These are phyloP conservation scores for Geotrichum siamense DNA, from an alignment of 1,139 yeast genomes.

Conservation along the genomic window DNA sequence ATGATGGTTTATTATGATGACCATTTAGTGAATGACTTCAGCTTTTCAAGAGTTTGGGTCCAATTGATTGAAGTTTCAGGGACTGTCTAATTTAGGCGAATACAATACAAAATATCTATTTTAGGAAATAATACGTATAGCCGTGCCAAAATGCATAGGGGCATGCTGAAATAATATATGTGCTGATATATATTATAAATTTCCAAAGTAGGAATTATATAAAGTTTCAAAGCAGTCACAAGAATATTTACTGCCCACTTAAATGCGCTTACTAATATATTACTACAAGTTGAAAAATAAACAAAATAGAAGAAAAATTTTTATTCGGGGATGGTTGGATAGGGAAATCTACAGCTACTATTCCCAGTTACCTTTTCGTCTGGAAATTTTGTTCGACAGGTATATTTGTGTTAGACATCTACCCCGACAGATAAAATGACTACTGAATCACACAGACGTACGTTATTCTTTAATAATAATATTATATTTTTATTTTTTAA, in stretches of 20 bases:
- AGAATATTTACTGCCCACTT: neutral
- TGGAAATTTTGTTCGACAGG: constrained; percentile 14
- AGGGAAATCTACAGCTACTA: neutral
- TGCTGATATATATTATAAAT: neutral
- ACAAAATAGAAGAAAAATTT: constrained; percentile 1
- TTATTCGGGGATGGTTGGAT: neutral
- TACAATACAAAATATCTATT: no score
- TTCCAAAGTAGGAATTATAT: neutral
- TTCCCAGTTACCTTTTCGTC: constrained; percentile 7
- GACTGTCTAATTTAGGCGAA: no score
- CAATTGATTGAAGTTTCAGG: no score
- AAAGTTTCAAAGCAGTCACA: constrained; percentile 6
- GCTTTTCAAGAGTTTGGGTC: no score
- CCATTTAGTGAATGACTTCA: no score
- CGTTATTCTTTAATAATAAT: no score
- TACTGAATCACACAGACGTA: constrained; percentile 19
- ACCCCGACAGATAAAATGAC: constrained; percentile 18
- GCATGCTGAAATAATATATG: no score
- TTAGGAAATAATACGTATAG: no score
- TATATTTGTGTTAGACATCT: constrained; percentile 18
- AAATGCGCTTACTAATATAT: neutral
- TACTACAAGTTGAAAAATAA: neutral
- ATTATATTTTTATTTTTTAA: no score
- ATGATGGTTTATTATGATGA: no score
- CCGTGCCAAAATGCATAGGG: no score